phyloP scores from a whole-genome alignment of 208 protist genomes.

The Leishmania aethiopica region DNA sequence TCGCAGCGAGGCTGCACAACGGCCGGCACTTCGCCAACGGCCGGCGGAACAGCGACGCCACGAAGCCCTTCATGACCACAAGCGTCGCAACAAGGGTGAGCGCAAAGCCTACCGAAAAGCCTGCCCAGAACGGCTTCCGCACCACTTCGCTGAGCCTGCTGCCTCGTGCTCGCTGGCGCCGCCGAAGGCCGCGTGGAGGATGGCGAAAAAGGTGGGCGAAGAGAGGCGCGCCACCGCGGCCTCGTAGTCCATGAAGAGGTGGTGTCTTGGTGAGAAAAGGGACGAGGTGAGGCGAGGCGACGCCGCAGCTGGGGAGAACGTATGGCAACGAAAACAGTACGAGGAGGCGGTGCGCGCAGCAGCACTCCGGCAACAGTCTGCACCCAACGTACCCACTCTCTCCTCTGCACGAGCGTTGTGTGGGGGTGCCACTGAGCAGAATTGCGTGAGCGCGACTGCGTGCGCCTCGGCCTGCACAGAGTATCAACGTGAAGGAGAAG shows the following conservation, averaged over 20 bases:
- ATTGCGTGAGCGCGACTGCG: neutral
- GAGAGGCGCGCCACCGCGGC: conserved; percentile 1
- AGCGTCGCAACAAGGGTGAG: conserved; percentile 21
- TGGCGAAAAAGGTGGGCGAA: conserved; percentile 2
- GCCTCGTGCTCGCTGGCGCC: neutral
- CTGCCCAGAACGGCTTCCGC: conserved; percentile 16
- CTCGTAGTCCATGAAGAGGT: conserved; percentile 8
- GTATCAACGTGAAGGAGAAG: neutral
- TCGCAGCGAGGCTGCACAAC: conserved; percentile 17
- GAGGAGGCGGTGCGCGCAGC: neutral
- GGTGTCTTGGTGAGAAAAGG: neutral
- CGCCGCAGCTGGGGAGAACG: neutral
- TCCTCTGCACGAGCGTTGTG: neutral
- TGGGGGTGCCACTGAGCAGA: neutral
- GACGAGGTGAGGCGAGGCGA: neutral
- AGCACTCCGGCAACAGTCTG: neutral
- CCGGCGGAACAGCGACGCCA: conserved; percentile 16
- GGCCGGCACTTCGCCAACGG: conserved; percentile 13
- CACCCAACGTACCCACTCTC: neutral
- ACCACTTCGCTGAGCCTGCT: neutral
- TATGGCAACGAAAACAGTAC: too few relatives aligned
- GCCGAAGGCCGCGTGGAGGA: neutral
- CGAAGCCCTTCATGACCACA: neutral
- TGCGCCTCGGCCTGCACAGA: neutral
- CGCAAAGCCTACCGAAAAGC: conserved; percentile 6